A percentile compares a stretch with the other conserved stretches of the same genome.
Conservation (phyloP, 805 yeast species). For the Suhomyces prunicola region DNA sequence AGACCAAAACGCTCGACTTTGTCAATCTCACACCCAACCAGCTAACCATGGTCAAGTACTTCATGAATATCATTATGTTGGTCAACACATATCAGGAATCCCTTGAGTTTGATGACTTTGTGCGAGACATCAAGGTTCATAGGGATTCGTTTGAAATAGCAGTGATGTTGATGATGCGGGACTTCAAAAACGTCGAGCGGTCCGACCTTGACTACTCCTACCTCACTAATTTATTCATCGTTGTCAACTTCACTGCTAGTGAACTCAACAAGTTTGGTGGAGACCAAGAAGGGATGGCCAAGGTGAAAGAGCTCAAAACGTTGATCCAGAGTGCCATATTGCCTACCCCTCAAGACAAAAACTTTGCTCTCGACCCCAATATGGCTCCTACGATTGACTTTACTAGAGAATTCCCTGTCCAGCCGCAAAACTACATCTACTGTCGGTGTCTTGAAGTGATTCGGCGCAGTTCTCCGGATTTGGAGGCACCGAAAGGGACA, state of each 20-base stretch:
- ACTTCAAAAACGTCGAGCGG: background rate
- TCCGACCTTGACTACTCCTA: constrained; percentile 9
- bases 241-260: constrained; percentile 4
- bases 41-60: constrained; percentile 5
- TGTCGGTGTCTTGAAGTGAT: background rate
- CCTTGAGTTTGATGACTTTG: constrained; percentile 2
- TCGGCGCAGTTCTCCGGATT: background rate
- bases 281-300: background rate
- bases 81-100: constrained; percentile 1
- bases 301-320: constrained; percentile 3
- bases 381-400: background rate
- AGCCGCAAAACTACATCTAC: constrained; percentile 5
- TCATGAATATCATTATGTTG: constrained; percentile 8
- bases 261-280: background rate
- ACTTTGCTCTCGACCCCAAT: background rate
- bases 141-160: constrained; percentile 5
- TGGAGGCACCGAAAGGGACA: background rate
- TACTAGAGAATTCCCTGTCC: background rate
- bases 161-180: constrained; percentile 5
- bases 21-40: background rate
- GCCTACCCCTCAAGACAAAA: background rate
- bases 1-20: background rate
- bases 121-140: background rate
- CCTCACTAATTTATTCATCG: constrained; percentile 7
- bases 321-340: constrained; percentile 2